These are phyloP conservation scores for Aspergillus versicolor DNA, from an alignment of 2,329 filamentous ascomycete genomes.

Conservation along the genomic window DNA sequence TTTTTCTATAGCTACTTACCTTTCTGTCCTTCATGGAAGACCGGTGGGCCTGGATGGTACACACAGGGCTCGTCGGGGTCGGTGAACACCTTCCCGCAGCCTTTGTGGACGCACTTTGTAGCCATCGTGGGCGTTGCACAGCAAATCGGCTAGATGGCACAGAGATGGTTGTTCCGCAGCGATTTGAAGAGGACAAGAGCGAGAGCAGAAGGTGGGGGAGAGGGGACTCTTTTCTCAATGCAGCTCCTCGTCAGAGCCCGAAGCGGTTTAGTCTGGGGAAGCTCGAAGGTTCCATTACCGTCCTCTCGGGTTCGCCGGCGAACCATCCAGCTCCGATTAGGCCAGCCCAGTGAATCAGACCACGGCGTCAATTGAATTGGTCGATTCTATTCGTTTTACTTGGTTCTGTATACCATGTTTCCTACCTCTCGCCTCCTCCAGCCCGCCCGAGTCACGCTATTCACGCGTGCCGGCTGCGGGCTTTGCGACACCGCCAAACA, in stretches of 20 bases:
- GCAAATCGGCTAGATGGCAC: background rate
- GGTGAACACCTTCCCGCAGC: conserved; percentile 84
- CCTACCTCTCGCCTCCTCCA: conserved; percentile 32
- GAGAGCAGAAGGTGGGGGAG: conserved; percentile 6
- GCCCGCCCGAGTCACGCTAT: conserved; percentile 54
- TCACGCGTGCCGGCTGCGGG: conserved; percentile 60
- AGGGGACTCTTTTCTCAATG: conserved; percentile 4
- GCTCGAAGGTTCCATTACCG: conserved; percentile 41
- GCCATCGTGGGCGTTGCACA: conserved; percentile 29
- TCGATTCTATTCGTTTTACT: background rate
- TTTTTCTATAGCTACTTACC: conserved; percentile 56
- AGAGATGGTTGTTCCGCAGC: background rate
- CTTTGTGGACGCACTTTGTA: conserved; percentile 88
- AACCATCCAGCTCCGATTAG: too few species aligned
- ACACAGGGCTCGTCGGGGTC: conserved; percentile 79
- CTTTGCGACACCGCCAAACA: conserved; percentile 62
- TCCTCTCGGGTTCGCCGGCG: conserved; percentile 11
- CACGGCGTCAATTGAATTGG: too few species aligned
- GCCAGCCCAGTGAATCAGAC: too few species aligned
- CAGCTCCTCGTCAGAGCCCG: conserved; percentile 18
- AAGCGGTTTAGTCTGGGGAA: conserved; percentile 35
- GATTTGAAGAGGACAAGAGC: background rate
- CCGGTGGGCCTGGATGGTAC: conserved; percentile 90
- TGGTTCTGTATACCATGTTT: conserved; percentile 24
- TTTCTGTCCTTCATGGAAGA: conserved; percentile 98